A percentile compares a stretch with the other conserved stretches of the same genome.
Evolutionary conservation across 768 basidiomycete species (phyloP).

Genomic region (Naganishia kalamii): DNA sequence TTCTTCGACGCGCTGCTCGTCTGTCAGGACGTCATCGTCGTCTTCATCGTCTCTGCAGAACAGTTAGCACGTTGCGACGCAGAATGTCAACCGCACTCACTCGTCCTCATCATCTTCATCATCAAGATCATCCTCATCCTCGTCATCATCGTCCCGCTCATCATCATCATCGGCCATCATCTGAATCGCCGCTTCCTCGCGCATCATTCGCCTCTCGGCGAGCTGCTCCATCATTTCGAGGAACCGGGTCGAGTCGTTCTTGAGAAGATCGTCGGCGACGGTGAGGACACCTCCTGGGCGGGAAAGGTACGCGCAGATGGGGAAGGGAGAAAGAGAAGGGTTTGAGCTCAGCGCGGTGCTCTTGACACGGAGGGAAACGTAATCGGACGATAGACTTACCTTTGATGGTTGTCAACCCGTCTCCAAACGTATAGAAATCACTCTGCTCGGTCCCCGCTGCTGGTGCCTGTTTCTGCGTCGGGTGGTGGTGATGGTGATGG

Average conservation of each 20-base stretch:
- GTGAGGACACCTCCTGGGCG: slow-evolving; percentile 86
- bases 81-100: slow-evolving; percentile 31
- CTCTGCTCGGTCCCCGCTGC: slow-evolving; percentile 46
- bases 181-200: slow-evolving; percentile 67
- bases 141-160: slow-evolving; percentile 57
- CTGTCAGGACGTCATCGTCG: slow-evolving; percentile 58
- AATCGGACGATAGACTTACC: slow-evolving; percentile 37
- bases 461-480: slow-evolving; percentile 18
- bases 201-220: slow-evolving; percentile 84
- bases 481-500: slow-evolving; percentile 24
- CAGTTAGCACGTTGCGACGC: not conserved
- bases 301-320: slow-evolving; percentile 31
- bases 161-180: slow-evolving; percentile 55
- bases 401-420: slow-evolving; percentile 65
- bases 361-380: not conserved
- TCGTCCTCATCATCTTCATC: slow-evolving; percentile 59
- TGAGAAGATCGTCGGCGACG: slow-evolving; percentile 94
- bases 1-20: slow-evolving; percentile 98
- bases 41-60: slow-evolving; percentile 6
- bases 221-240: slow-evolving; percentile 99
- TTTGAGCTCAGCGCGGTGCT: slow-evolving; percentile 11
- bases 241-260: slow-evolving; percentile 98
- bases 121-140: slow-evolving; percentile 60
- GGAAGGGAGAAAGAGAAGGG: not conserved
- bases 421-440: slow-evolving; percentile 73